These are phyloP conservation scores for Talaromyces islandicus DNA, from an alignment of 2,329 filamentous ascomycete species.

Conservation along the genomic window DNA sequence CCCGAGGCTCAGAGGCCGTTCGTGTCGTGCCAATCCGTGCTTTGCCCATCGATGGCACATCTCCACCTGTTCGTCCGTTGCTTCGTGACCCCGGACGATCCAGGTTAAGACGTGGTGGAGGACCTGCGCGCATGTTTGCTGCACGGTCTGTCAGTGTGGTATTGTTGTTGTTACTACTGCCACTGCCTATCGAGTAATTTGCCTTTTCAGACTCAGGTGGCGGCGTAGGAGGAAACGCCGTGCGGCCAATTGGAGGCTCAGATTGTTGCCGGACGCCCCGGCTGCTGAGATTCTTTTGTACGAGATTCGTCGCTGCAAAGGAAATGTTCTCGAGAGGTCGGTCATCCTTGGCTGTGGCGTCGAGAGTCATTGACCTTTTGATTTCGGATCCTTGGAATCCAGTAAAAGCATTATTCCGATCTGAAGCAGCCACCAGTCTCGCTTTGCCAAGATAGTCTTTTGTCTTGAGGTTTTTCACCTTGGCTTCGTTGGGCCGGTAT, in stretches of 20 bases:
- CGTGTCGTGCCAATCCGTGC: constrained; percentile 43
- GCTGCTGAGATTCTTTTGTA: constrained; percentile 76
- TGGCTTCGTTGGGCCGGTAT: constrained; percentile 92
- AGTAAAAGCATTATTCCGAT: constrained; percentile 72
- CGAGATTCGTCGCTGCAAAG: constrained; percentile 86
- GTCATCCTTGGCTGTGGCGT: constrained; percentile 56
- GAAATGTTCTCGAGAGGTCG: constrained; percentile 78
- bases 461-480: constrained; percentile 95
- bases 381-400: constrained; percentile 76
- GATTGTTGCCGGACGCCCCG: constrained; percentile 68
- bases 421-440: constrained; percentile 82
- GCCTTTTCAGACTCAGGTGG: constrained; percentile 79
- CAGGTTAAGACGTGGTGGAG: constrained; percentile 42
- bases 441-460: constrained; percentile 98
- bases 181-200: constrained; percentile 14
- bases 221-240: constrained; percentile 95
- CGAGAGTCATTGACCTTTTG: constrained; percentile 40
- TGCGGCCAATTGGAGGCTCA: constrained; percentile 71
- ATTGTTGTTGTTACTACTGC: constrained; percentile 17
- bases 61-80: constrained; percentile 27
- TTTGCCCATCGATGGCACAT: constrained; percentile 25
- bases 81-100: constrained; percentile 21
- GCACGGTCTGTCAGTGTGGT: constrained; percentile 39
- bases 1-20: constrained; percentile 48
- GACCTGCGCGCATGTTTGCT: constrained; percentile 43